Evolutionary conservation across 75 land plant genomes (phyloP).

Genomic region (Selaginella tamariscina): DNA sequence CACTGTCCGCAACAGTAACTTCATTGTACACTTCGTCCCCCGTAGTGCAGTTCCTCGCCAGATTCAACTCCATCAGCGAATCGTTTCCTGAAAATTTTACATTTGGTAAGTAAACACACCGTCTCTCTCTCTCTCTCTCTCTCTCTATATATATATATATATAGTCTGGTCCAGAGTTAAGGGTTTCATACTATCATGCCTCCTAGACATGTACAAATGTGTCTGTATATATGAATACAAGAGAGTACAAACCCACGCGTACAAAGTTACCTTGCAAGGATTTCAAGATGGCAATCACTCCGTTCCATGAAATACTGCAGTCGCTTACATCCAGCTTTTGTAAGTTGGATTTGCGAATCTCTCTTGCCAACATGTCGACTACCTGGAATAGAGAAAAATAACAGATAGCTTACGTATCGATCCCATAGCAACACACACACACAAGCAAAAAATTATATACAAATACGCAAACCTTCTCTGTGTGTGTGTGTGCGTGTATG

Average conservation of each 20-base stretch:
- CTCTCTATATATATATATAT: no score
- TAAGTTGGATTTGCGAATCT: slow-evolving; percentile 37
- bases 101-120: background rate
- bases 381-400: background rate
- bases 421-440: background rate
- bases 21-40: background rate
- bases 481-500: no score
- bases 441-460: slow-evolving; percentile 5
- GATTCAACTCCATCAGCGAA: slow-evolving; percentile 51
- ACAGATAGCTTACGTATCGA: no score
- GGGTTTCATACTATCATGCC: background rate
- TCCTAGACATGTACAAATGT: background rate
- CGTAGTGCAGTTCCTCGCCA: slow-evolving; percentile 27
- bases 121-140: background rate
- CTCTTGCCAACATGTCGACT: background rate
- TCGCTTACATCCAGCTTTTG: slow-evolving; percentile 39
- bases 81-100: slow-evolving; percentile 31
- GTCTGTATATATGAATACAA: background rate
- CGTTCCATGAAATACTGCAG: slow-evolving; percentile 50
- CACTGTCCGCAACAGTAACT: background rate
- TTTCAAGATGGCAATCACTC: slow-evolving; percentile 40
- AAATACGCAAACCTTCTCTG: no score
- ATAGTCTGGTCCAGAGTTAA: no score
- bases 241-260: background rate
- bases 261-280: slow-evolving; percentile 42